Evolutionary conservation across 129 eudicot species (phyloP), one percentile per base, ranked within the genome.

Genomic region (Flaveria bidentis): DNA sequence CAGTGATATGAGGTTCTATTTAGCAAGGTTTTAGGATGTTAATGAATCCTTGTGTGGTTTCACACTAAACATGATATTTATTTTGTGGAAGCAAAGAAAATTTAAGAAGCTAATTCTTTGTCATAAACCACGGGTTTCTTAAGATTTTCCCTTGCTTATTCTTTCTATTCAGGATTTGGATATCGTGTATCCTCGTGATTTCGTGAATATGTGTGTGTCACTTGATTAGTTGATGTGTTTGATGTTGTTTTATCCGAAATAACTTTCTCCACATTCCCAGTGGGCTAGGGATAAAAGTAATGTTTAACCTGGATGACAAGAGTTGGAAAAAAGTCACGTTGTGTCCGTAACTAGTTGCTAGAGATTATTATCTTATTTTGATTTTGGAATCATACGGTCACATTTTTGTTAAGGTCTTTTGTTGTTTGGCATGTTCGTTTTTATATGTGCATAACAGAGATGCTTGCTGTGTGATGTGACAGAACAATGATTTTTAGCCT

Each of bases 341-440:
- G 36, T 56, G 67, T 9, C 9, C 16, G 79, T 72, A 53, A 53
- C 47, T 75, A 62, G 68, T 28, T 63, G 72, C 66, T 76, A 66
- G 42, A 66, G 39, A 76, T 64, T 36, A 33, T 52, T 22, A 63
- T 66, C 80, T 36, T 76, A 20, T 51, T 50, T 76, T 22, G 64
- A 52, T 53, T 15, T 76, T 36, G 41, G 36, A 62, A n/a, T 65
- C 17, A 23, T 15, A 33, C 18, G 39, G 23, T 33, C 8, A 36
- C 23, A n/a, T 78, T 36, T 47, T 36, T 9, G 22, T 78, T 30
- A 61, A 60, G 73, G 23, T 72, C 33, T 53, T 62, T 11, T 75
- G 33, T 20, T 47, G 58, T 30, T 28, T 62, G 17, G 22, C 30
- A 52, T 72, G 36, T 23, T 72, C 33, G 26, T 66, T 49, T 49